Evolutionary conservation across 2,329 filamentous ascomycete species (phyloP), one percentile per base, ranked within the genome.

Genomic region (Diaporthe aspalathi): DNA sequence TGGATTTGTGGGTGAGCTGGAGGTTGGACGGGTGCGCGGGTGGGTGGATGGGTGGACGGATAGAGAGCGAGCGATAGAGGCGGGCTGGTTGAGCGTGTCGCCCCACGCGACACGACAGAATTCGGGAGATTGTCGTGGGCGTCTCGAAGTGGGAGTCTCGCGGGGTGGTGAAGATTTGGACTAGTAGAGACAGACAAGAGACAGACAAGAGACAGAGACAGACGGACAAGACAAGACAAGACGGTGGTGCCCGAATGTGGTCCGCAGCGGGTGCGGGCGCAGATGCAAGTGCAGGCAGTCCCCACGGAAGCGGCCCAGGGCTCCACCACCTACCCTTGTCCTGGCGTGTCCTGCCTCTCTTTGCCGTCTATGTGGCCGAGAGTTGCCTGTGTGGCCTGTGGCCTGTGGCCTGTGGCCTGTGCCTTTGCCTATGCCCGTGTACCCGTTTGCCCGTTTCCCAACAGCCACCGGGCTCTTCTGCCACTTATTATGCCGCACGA

Each of bases 51-150:
- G 60, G 14, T 56, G 52, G 32, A 38, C 22, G 53, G 17, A 57
- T 54, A 29, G 45, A 43, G 35, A 38, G 35, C 32, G 32, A 32
- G 32, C 32, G 22, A 45, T 38, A 43, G 65, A 54, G 47, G 35
- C 52, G 53, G 43, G 43, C 17, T 49, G 29, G 57, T 68, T 60
- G 66, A 52, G 54, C 69, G 72, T 71, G 70, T 73, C 72, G 72
- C 72, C 50, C 62, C 50, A 60, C 56, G 72, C 72, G 72, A 71
- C 72, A 73, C 69, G 63, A 60, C 22, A 53, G 69, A n/a, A 45
- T 43, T 43, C 45, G 29, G 40, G 24, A 53, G 54, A 27, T 60
- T 71, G 63, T 73, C 68, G 68, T 60, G 43, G 65, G 52, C 71
- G 35, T 38, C n/a, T n/a, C 35, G 35, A 38, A 68, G 71, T 49